Conservation (phyloP, 495 filamentous ascomycete species). For the Alectoria sarmentosa region DNA sequence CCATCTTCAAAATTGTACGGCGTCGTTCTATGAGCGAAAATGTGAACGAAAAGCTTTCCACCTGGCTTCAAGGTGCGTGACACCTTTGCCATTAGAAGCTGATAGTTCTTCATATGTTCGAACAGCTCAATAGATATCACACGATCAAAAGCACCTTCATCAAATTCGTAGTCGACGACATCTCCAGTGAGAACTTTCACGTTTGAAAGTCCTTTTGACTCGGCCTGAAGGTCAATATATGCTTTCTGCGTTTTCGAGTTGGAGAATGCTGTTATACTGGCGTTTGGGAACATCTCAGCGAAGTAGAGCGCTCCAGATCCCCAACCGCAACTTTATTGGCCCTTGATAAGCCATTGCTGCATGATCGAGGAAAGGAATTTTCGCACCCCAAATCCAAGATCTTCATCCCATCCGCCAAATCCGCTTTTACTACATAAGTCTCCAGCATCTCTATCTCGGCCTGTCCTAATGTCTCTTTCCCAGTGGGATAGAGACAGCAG, state of each 20-base stretch:
- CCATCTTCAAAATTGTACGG: constrained; percentile 61
- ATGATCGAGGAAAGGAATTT: constrained; percentile 7
- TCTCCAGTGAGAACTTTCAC: constrained; percentile 54
- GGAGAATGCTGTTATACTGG: constrained; percentile 54
- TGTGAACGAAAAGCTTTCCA: constrained; percentile 59
- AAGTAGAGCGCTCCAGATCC: constrained; percentile 55
- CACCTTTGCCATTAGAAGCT: constrained; percentile 54
- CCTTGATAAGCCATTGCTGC: constrained; percentile 16
- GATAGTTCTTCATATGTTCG: constrained; percentile 71
- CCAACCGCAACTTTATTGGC: constrained; percentile 51
- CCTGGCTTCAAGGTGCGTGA: constrained; percentile 45
- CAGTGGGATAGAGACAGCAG: constrained; percentile 50
- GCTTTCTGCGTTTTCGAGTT: constrained; percentile 58
- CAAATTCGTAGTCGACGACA: constrained; percentile 53
- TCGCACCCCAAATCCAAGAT: constrained; percentile 57
- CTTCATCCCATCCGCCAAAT: constrained; percentile 49
- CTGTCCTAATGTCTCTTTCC: constrained; percentile 48
- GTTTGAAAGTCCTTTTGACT: constrained; percentile 46
- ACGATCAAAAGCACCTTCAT: constrained; percentile 46
- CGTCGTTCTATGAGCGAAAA: constrained; percentile 52
- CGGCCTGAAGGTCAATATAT: constrained; percentile 52
- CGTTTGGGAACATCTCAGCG: constrained; percentile 50
- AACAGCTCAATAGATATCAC: constrained; percentile 60
- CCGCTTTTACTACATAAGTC: constrained; percentile 48
- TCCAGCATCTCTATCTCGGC: constrained; percentile 61